These are phyloP conservation scores for Erysiphe pulchra DNA, from an alignment of 2,329 filamentous ascomycete genomes.

Conservation along the genomic window DNA sequence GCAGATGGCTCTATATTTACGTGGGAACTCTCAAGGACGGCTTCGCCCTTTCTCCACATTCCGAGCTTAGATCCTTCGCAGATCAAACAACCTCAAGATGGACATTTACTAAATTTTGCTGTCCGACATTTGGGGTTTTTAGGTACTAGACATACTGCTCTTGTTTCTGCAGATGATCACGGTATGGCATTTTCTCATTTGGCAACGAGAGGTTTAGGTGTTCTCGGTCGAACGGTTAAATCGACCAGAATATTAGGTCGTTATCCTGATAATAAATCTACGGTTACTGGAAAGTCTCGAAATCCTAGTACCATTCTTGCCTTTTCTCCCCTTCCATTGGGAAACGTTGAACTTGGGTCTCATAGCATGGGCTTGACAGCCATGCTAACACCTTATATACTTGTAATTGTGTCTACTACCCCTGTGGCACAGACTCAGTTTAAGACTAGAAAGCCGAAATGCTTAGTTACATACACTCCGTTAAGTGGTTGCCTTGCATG, in stretches of 20 bases:
- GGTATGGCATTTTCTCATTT: constrained; percentile 98
- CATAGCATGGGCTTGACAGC: constrained; percentile 79
- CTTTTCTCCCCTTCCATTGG: constrained; percentile 70
- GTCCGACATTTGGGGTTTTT: constrained; percentile 87
- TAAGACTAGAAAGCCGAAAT: constrained; percentile 75
- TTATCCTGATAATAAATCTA: constrained; percentile 46
- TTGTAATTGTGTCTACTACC: constrained; percentile 93
- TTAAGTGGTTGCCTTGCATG: constrained; percentile 87
- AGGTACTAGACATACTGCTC: constrained; percentile 73
- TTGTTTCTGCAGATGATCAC: constrained; percentile 80
- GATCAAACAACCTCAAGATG: constrained; percentile 44
- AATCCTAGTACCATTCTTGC: constrained; percentile 91
- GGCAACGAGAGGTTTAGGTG: constrained; percentile 69
- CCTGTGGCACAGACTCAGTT: constrained; percentile 91
- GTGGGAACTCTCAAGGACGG: constrained; percentile 70
- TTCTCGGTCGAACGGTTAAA: constrained; percentile 64
- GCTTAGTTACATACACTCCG: constrained; percentile 67
- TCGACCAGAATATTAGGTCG: constrained; percentile 75
- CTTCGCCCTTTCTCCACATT: constrained; percentile 71
- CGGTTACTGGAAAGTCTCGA: constrained; percentile 31
- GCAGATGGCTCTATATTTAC: constrained; percentile 81
- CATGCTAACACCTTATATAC: constrained; percentile 79
- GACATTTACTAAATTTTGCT: constrained; percentile 52
- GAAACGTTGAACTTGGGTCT: constrained; percentile 76
- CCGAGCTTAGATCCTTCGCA: constrained; percentile 45